Percentiles rank a stretch among this genome's conserved stretches.
Conservation (phyloP, 306 rosid genomes). For the Prinsepia uniflora region DNA sequence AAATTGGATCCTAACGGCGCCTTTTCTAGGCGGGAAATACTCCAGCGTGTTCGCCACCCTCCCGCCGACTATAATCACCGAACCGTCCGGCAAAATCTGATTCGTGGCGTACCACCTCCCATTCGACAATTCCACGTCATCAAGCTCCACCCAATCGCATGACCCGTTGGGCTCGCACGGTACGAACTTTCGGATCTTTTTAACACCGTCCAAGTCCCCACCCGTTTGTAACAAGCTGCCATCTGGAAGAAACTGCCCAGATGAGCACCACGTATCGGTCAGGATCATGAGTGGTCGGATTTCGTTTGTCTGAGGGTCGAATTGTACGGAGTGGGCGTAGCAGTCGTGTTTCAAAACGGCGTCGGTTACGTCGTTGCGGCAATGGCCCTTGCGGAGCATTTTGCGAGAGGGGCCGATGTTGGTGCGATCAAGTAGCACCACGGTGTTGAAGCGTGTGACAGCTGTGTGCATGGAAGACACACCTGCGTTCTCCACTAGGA, state of each 20-base stretch:
- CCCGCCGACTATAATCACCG: slow-evolving; percentile 69
- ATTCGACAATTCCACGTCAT: slow-evolving; percentile 41
- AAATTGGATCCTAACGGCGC: slow-evolving; percentile 55
- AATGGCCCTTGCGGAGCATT: slow-evolving; percentile 49
- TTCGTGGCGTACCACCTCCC: slow-evolving; percentile 83
- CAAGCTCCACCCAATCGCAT: slow-evolving; percentile 73
- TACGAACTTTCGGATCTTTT: slow-evolving; percentile 55
- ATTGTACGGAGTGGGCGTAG: slow-evolving; percentile 68
- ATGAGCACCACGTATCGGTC: slow-evolving; percentile 96
- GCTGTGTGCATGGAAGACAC: slow-evolving; percentile 91
- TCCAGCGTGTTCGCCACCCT: slow-evolving; percentile 62
- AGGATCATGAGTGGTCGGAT: slow-evolving; percentile 63
- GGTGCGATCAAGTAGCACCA: slow-evolving; percentile 76
- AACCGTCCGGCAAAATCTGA: slow-evolving; percentile 75
- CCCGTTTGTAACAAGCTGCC: slow-evolving; percentile 79
- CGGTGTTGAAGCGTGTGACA: slow-evolving; percentile 86
- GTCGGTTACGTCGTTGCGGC: slow-evolving; percentile 55
- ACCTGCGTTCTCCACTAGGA: slow-evolving; percentile 61
- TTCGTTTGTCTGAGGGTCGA: slow-evolving; percentile 53
- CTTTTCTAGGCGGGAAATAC: slow-evolving; percentile 57
- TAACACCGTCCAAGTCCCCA: slow-evolving; percentile 67
- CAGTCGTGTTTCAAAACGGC: slow-evolving; percentile 56
- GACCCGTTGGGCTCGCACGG: slow-evolving; percentile 48
- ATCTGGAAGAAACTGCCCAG: slow-evolving; percentile 79
- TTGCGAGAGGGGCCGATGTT: slow-evolving; percentile 71